phyloP scores from a whole-genome alignment of 73 alveolate genomes.

The Paramecium octaurelia region DNA sequence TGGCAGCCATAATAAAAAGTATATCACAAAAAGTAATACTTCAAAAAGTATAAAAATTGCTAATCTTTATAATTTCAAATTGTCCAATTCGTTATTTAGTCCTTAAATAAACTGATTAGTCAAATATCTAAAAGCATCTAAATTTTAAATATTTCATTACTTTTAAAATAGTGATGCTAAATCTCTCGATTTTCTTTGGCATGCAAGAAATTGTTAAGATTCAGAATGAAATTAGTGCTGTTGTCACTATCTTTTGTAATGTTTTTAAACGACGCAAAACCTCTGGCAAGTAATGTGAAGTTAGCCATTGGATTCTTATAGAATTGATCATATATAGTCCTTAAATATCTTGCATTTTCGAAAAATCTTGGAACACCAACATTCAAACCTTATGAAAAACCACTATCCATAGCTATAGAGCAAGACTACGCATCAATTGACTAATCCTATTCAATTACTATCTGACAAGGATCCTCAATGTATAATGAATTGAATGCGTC shows the following conservation, averaged over 20 bases:
- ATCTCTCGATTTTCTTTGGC: background rate
- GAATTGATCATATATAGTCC: background rate
- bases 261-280: background rate
- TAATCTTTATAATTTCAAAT: background rate
- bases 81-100: background rate
- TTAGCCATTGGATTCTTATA: background rate
- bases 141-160: background rate
- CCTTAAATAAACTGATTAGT: background rate
- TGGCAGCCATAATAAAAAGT: background rate
- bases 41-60: background rate
- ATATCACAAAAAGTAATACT: background rate
- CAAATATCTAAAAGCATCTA: background rate
- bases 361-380: slow-evolving; percentile 47
- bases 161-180: background rate
- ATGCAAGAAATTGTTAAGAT: background rate
- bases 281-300: background rate
- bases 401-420: background rate
- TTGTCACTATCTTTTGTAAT: slow-evolving; percentile 12
- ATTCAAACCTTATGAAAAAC: background rate
- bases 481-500: background rate
- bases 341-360: slow-evolving; percentile 47
- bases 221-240: background rate
- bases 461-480: slow-evolving; percentile 9
- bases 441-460: background rate
- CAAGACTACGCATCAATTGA: background rate